A percentile compares a stretch with the other conserved stretches of the same genome.
Evolutionary conservation across 169 alveolate genomes (phyloP).

Genomic region (Hepatocystis sp.): DNA sequence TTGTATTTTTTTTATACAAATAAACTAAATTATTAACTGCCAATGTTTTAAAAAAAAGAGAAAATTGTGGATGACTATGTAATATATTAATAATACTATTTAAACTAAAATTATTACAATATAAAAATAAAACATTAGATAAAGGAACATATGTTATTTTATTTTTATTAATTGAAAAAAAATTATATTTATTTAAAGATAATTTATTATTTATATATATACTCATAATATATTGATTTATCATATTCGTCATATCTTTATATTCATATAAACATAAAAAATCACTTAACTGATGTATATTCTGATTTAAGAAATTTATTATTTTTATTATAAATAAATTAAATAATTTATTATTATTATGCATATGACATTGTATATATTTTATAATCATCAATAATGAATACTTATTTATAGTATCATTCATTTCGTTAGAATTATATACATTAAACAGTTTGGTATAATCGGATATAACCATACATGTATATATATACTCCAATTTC

Average conservation of each 20-base stretch:
- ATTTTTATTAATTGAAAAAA: slow-evolving; percentile 26
- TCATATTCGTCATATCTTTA: slow-evolving; percentile 18
- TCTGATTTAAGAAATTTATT: slow-evolving; percentile 22
- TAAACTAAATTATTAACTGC: slow-evolving; percentile 48
- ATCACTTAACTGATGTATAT: slow-evolving; percentile 18
- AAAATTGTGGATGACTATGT: slow-evolving; percentile 66
- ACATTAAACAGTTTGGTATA: slow-evolving; percentile 20
- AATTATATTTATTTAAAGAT: slow-evolving; percentile 45
- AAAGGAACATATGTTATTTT: slow-evolving; percentile 39
- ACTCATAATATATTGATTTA: slow-evolving; percentile 28
- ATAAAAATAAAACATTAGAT: slow-evolving; percentile 39
- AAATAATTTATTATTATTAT: slow-evolving; percentile 18
- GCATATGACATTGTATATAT: slow-evolving; percentile 41
- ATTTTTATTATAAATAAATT: slow-evolving; percentile 19
- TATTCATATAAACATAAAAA: slow-evolving; percentile 44
- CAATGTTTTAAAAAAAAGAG: slow-evolving; percentile 26
- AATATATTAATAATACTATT: slow-evolving; percentile 41
- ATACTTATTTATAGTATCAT: slow-evolving; percentile 16
- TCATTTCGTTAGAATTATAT: slow-evolving; percentile 49
- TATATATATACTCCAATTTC: slow-evolving; percentile 63
- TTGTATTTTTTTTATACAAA: slow-evolving; percentile 41
- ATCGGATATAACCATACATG: slow-evolving; percentile 24
- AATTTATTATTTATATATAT: slow-evolving; percentile 39
- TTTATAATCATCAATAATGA: slow-evolving; percentile 25
- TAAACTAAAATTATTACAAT: slow-evolving; percentile 43